A percentile compares a stretch with the other conserved stretches of the same genome.
Conservation (phyloP, 768 basidiomycete genomes). For the Lentinula lateritia region DNA sequence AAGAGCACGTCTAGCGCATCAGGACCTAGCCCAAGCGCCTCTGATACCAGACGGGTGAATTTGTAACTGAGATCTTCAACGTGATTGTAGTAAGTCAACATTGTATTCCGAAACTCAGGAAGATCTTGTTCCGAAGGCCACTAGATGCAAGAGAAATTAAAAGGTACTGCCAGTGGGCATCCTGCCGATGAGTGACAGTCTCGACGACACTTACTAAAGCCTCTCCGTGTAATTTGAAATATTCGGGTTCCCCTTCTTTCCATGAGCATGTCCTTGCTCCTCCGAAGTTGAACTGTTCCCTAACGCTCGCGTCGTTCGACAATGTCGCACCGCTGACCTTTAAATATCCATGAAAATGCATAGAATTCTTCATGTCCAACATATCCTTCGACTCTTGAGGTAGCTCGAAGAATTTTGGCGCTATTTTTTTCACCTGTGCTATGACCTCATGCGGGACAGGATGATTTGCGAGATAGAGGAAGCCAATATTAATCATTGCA, state of each 20-base stretch:
- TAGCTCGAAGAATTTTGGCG: constrained; percentile 44
- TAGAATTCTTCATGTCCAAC: constrained; percentile 44
- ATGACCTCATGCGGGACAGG: constrained; percentile 32
- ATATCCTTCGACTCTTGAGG: constrained; percentile 37
- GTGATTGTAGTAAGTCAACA: constrained; percentile 34
- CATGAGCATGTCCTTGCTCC: constrained; percentile 36
- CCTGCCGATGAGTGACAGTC: neutral
- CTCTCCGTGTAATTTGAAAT: constrained; percentile 44
- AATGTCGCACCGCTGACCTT: constrained; percentile 45
- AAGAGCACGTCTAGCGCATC: constrained; percentile 38
- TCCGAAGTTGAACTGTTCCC: constrained; percentile 54
- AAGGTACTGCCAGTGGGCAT: neutral
- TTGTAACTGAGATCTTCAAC: constrained; percentile 39
- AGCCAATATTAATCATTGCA: constrained; percentile 37
- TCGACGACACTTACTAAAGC: constrained; percentile 32
- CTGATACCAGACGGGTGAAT: constrained; percentile 39
- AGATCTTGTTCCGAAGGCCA: constrained; percentile 18
- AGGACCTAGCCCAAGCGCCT: constrained; percentile 39
- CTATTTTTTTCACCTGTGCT: constrained; percentile 33
- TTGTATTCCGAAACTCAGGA: constrained; percentile 41
- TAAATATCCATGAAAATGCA: constrained; percentile 51
- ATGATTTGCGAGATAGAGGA: constrained; percentile 46
- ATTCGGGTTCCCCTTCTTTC: constrained; percentile 43
- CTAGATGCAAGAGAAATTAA: neutral
- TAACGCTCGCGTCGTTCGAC: constrained; percentile 40